phyloP scores from a whole-genome alignment of 2,329 filamentous ascomycete genomes.

The Pestalotiopsis sp. region DNA sequence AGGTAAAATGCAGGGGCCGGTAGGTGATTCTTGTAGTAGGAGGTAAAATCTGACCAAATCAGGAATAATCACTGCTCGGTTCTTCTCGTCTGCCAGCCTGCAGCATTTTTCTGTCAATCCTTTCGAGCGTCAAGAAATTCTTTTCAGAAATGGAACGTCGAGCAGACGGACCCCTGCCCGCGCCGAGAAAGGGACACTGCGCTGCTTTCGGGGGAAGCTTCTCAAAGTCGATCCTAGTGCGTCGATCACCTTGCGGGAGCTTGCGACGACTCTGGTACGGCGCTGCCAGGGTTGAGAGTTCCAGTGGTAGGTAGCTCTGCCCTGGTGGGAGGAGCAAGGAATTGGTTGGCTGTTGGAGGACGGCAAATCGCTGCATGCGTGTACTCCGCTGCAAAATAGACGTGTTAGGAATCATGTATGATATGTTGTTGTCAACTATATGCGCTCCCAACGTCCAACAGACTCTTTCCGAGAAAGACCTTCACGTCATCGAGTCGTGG shows the following conservation, averaged over 20 bases:
- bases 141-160: not conserved
- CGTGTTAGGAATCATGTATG: not conserved
- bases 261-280: not conserved
- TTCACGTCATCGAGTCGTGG: not conserved
- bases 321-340: not conserved
- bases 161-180: not conserved
- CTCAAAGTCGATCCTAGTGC: slow-evolving; percentile 7
- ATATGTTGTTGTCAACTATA: not conserved
- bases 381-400: not conserved
- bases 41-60: not conserved
- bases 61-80: not conserved
- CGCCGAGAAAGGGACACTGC: not conserved
- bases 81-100: not conserved
- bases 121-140: not conserved
- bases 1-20: not conserved
- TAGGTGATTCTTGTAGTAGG: not conserved
- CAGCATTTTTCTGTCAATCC: not conserved
- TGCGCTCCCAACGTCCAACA: not conserved
- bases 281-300: not conserved
- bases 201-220: not conserved
- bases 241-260: slow-evolving; percentile 9
- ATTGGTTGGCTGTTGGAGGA: not conserved
- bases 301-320: not conserved
- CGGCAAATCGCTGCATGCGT: not conserved
- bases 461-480: not conserved